Conservation (phyloP, 2,329 filamentous ascomycete genomes). For the Aspergillus chevalieri region DNA sequence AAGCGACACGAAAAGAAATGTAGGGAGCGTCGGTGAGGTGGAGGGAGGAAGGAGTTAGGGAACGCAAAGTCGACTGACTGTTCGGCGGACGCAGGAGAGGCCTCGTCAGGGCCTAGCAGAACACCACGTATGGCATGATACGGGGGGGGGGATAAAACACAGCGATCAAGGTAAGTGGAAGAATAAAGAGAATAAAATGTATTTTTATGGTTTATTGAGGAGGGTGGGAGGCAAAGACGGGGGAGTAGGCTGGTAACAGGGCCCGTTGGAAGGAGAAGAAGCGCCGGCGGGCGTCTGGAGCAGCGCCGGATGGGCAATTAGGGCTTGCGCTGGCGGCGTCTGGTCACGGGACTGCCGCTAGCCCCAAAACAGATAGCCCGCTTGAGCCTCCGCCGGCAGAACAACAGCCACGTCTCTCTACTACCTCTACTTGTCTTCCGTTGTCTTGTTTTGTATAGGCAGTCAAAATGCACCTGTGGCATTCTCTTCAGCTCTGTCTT, state of each 20-base stretch:
- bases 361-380: constrained; percentile 14
- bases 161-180: neutral
- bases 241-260: neutral
- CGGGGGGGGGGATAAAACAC: neutral
- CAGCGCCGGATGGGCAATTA: constrained; percentile 26
- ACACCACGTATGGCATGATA: neutral
- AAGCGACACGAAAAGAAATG: neutral
- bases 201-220: neutral
- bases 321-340: constrained; percentile 26
- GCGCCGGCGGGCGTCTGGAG: constrained; percentile 3
- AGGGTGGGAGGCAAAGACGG: neutral
- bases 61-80: neutral
- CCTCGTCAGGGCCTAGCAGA: neutral
- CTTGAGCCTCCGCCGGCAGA: too few relatives aligned
- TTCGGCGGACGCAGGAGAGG: neutral
- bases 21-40: neutral
- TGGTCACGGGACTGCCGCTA: constrained; percentile 24
- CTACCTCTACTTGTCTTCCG: too few relatives aligned
- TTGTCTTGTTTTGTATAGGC: too few relatives aligned
- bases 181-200: neutral
- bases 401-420: too few relatives aligned
- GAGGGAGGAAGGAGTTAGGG: neutral
- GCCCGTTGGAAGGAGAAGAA: constrained; percentile 5
- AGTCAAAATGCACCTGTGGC: constrained; percentile 33
- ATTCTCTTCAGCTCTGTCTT: constrained; percentile 30